Evolutionary conservation across 129 eudicot genomes (phyloP), one percentile per base, ranked within the genome.

Genomic region (Flaveria ramosissima): DNA sequence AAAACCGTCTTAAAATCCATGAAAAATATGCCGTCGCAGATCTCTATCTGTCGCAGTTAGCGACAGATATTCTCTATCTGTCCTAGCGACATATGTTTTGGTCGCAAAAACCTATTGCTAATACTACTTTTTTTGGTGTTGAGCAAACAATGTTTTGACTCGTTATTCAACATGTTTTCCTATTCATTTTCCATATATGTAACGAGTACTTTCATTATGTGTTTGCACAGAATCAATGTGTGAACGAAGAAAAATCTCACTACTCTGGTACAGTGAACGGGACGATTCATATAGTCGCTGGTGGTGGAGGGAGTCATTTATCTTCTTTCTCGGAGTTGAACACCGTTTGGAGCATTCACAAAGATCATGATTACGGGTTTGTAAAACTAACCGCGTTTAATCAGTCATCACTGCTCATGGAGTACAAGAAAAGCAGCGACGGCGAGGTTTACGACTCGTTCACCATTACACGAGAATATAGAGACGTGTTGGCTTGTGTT

Each of bases 401-500:
- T 75, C 89, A 84, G 65, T 89, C 93, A 7, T 86, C 88, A 4
- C 85, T 92, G 50, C 87, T 89, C 10, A 87, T 89, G 26, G 93
- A 89, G 86, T 89, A 89, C 89, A 92, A 84, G 85, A 89, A 86
- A 84, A 92, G 98, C 78, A 84, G 89, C 0, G 90, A 89, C 30
- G 98, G 96, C 0, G 45, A 78, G 16, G 96, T 92, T 4, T 87
- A 89, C 43, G 98, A 92, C 79, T 83, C 85, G 39, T 90, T 92
- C 84, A 86, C 96, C 24, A 85, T 90, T 52, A 85, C 98, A 20
- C 81, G 98, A 77, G 96, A 92, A 74, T 92, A 90, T 56, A 84
- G 83, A 78, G 96, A 92, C 61, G 92, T 88, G 27, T 80, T 92
- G 73, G 96, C 98, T 1, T 92, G 98, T 78, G 93, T 89, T 8